Percentiles rank a stretch among this genome's conserved stretches.
These are phyloP conservation scores for Pezicula rhizophila DNA, from an alignment of 2,329 filamentous ascomycete species.

Conservation along the genomic window DNA sequence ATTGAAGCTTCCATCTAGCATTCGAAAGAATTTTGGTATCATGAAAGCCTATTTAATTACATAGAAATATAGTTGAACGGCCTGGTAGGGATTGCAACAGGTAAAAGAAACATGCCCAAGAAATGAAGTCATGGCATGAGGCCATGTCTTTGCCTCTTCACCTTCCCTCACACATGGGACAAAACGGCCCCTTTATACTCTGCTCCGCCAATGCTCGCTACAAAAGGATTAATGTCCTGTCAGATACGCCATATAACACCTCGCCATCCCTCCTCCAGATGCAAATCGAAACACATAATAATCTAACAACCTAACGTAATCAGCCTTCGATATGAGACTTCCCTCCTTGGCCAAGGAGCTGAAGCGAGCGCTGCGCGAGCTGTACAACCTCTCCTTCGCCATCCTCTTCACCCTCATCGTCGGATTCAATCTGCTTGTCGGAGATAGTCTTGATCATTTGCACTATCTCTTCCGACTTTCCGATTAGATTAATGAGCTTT, in stretches of 20 bases:
- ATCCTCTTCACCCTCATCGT: conserved; percentile 80
- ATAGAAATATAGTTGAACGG: conserved; percentile 23
- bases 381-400: conserved; percentile 91
- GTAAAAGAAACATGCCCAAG: conserved; percentile 21
- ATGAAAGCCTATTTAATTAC: conserved; percentile 30
- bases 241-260: conserved; percentile 29
- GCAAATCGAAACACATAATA: conserved; percentile 25
- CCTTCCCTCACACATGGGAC: conserved; percentile 12
- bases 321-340: conserved; percentile 79
- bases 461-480: conserved; percentile 84
- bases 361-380: conserved; percentile 82
- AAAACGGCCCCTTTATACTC: conserved; percentile 15
- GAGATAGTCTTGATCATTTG: conserved; percentile 88
- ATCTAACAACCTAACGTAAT: conserved; percentile 19
- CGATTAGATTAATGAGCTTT: conserved; percentile 79
- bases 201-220: conserved; percentile 29
- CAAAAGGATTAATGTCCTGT: conserved; percentile 22
- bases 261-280: conserved; percentile 25
- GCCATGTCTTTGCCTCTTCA: conserved; percentile 9
- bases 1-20: not conserved
- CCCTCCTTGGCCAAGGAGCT: conserved; percentile 72
- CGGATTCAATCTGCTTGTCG: conserved; percentile 80
- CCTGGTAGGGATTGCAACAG: conserved; percentile 21
- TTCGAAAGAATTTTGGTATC: conserved; percentile 21
- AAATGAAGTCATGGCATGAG: conserved; percentile 15